Conservation (phyloP, 2,329 filamentous ascomycete species). For the Botrytis galanthina region DNA sequence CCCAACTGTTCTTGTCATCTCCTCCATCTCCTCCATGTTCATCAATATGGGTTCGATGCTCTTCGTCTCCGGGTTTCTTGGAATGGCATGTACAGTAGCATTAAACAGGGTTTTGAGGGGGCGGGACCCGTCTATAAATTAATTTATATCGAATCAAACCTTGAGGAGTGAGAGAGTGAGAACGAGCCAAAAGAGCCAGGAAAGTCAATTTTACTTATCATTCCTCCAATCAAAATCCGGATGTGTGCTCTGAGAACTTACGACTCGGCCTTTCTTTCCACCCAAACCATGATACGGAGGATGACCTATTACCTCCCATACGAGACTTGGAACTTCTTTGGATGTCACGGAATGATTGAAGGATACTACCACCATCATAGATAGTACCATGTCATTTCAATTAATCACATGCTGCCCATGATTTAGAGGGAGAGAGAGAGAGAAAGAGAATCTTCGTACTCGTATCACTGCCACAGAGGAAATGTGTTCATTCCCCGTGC, state of each 20-base stretch:
- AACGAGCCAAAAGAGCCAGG: neutral
- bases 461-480: slow-evolving; percentile 5
- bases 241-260: neutral
- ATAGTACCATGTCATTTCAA: slow-evolving; percentile 7
- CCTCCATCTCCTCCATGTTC: neutral
- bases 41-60: neutral
- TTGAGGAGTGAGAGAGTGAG: neutral
- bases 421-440: neutral
- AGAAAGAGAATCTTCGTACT: neutral
- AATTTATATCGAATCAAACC: neutral
- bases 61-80: neutral
- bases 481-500: neutral
- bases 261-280: slow-evolving; percentile 12
- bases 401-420: slow-evolving; percentile 17
- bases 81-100: neutral
- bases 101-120: neutral
- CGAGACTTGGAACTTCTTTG: neutral
- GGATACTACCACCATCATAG: neutral
- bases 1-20: neutral
- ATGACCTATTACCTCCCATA: neutral
- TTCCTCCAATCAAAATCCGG: neutral
- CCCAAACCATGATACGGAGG: slow-evolving; percentile 3
- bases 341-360: slow-evolving; percentile 1
- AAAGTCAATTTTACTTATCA: neutral
- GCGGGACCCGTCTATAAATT: slow-evolving; percentile 3